Percentiles rank a stretch among this genome's conserved stretches.
Conservation (phyloP, 352 stramenopile species). For the Globisporangium emineosum region DNA sequence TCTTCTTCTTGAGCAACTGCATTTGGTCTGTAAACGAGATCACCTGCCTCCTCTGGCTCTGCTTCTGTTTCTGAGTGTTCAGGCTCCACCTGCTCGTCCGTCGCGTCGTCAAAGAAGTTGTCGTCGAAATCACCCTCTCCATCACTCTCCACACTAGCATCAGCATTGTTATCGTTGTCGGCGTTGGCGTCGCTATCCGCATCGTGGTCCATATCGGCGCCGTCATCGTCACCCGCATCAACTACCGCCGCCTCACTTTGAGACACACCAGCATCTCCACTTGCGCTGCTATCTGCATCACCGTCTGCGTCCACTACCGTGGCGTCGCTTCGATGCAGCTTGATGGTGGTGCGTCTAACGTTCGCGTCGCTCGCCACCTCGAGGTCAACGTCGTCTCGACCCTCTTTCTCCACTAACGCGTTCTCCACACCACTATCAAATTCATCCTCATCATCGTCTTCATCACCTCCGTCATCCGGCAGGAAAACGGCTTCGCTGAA, state of each 20-base stretch:
- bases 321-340: neutral
- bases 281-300: too few relatives aligned
- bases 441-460: neutral
- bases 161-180: neutral
- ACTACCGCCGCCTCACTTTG: neutral
- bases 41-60: neutral
- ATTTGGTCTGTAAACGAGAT: neutral
- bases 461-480: neutral
- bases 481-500: neutral
- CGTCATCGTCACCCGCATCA: neutral
- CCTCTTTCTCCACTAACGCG: neutral
- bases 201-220: neutral
- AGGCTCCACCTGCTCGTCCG: neutral
- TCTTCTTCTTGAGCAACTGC: neutral
- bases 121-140: neutral
- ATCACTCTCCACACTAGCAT: neutral
- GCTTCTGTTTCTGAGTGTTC: neutral
- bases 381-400: neutral
- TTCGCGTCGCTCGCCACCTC: neutral
- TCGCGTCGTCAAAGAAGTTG: neutral
- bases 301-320: too few relatives aligned
- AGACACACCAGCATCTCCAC: too few relatives aligned
- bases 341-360: conserved; percentile 2
- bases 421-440: neutral
- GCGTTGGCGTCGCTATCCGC: neutral